These are phyloP conservation scores for Hericium rajendrae DNA, from an alignment of 768 basidiomycete genomes.

Conservation along the genomic window DNA sequence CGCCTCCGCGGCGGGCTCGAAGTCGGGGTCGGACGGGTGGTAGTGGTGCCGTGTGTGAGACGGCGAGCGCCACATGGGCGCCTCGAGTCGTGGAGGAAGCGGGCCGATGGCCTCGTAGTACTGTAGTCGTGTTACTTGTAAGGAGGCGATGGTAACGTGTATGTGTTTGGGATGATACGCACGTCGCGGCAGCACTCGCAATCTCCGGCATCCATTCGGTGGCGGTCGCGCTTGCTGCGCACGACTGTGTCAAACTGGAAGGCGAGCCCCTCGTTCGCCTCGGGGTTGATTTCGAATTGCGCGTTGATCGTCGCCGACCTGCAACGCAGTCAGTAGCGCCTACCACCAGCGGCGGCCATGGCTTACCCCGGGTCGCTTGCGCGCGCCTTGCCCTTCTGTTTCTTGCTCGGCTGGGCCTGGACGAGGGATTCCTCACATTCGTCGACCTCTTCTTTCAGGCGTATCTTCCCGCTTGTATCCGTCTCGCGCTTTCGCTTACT, in stretches of 20 bases:
- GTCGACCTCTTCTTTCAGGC: too few relatives aligned
- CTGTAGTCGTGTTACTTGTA: conserved; percentile 26
- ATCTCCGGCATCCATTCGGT: conserved; percentile 60
- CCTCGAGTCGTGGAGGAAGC: conserved; percentile 52
- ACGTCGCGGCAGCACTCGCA: conserved; percentile 81
- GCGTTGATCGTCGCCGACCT: conserved; percentile 4
- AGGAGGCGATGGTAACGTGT: neutral
- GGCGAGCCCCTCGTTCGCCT: conserved; percentile 51
- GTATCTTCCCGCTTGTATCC: too few relatives aligned
- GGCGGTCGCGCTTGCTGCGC: conserved; percentile 51
- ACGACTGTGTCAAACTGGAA: conserved; percentile 76
- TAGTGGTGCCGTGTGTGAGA: conserved; percentile 11
- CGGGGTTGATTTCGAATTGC: conserved; percentile 54
- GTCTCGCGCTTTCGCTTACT: neutral
- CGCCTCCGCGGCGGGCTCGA: conserved; percentile 15
- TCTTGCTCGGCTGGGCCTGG: too few relatives aligned
- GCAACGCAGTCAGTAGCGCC: neutral
- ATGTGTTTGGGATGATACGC: conserved; percentile 14
- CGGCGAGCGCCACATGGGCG: conserved; percentile 70
- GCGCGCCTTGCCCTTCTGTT: neutral
- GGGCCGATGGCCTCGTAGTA: conserved; percentile 75
- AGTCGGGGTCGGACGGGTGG: neutral
- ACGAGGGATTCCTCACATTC: too few relatives aligned
- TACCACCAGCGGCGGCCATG: too few relatives aligned
- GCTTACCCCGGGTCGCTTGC: neutral